A percentile compares a stretch with the other conserved stretches of the same genome.
These are phyloP conservation scores for Pycnococcus provasolii DNA, from an alignment of 139 green algal genomes.

Conservation along the genomic window DNA sequence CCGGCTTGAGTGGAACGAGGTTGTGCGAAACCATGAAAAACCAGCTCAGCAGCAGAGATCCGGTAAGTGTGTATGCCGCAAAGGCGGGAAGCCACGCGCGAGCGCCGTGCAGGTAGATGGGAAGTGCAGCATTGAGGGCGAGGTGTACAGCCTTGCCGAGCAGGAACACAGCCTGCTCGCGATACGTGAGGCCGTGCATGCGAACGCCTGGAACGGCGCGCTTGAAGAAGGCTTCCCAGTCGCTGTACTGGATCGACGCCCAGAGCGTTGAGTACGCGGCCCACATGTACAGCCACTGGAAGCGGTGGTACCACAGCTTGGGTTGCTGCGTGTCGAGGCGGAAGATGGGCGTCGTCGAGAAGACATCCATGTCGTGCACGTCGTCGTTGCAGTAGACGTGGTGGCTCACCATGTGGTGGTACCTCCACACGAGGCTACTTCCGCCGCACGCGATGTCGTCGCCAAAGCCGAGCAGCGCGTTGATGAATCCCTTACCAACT, in stretches of 20 bases:
- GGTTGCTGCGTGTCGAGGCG: conserved; percentile 19
- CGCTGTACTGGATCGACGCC: background rate
- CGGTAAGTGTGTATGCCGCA: conserved; percentile 7
- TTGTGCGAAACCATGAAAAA: conserved; percentile 30
- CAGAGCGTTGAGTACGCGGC: background rate
- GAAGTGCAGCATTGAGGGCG: conserved; percentile 12
- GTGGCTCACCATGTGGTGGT: conserved; percentile 29
- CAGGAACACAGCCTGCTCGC: conserved; percentile 3
- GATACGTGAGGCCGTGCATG: conserved; percentile 12
- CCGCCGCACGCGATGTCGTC: conserved; percentile 17
- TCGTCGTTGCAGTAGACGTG: conserved; percentile 31
- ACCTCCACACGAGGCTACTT: conserved; percentile 20
- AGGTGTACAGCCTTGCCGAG: conserved; percentile 26
- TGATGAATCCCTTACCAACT: conserved; percentile 7
- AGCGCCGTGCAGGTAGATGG: conserved; percentile 15
- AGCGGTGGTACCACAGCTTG: conserved; percentile 26
- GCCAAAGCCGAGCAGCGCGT: conserved; percentile 24
- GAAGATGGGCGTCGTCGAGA: conserved; percentile 19
- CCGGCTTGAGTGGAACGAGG: conserved; percentile 1
- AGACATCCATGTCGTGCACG: conserved; percentile 22
- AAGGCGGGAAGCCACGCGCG: background rate
- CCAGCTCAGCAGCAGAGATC: conserved; percentile 19
- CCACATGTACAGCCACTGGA: conserved; percentile 30
- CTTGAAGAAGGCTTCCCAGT: background rate
- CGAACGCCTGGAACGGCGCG: conserved; percentile 3